A percentile compares a stretch with the other conserved stretches of the same genome.
Conservation (phyloP, 2,329 filamentous ascomycete genomes). For the Xylariaceae sp. region DNA sequence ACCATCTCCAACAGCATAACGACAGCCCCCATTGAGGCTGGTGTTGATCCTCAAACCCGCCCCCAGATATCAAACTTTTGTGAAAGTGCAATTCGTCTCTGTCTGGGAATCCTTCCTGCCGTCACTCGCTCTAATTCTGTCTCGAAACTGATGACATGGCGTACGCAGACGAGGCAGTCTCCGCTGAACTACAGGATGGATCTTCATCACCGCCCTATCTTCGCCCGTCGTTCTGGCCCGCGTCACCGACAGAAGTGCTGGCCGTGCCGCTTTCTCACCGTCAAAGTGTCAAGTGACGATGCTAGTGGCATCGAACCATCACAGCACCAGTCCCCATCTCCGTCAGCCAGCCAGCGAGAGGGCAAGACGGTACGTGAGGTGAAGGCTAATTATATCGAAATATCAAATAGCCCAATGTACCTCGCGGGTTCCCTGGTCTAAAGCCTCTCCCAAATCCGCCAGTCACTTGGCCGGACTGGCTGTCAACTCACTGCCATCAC, state of each 20-base stretch:
- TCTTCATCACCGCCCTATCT: slow-evolving; percentile 6
- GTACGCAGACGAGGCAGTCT: no score
- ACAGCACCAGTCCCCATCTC: background rate
- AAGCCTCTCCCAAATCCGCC: slow-evolving; percentile 33
- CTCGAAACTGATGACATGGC: no score
- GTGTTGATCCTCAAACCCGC: slow-evolving; percentile 25
- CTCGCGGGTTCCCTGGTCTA: slow-evolving; percentile 25
- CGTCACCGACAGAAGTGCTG: background rate
- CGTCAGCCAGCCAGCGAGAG: background rate
- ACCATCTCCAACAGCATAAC: slow-evolving; percentile 18
- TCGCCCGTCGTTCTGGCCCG: slow-evolving; percentile 3
- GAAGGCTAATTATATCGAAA: slow-evolving; percentile 39
- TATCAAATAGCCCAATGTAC: slow-evolving; percentile 6
- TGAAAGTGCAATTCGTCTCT: slow-evolving; percentile 8
- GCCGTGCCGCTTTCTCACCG: slow-evolving; percentile 13
- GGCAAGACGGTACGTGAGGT: no score
- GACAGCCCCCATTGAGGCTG: slow-evolving; percentile 14
- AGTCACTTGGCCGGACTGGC: slow-evolving; percentile 26
- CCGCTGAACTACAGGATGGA: background rate
- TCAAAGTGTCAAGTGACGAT: slow-evolving; percentile 29
- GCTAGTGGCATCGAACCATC: slow-evolving; percentile 15
- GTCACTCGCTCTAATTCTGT: background rate
- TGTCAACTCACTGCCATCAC: slow-evolving; percentile 29
- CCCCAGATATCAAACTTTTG: slow-evolving; percentile 12
- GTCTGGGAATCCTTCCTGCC: slow-evolving; percentile 2